Evolutionary conservation across 1,284 basidiomycete genomes (phyloP), one percentile per base, ranked within the genome.

Genomic region (Schizophyllum commune): DNA sequence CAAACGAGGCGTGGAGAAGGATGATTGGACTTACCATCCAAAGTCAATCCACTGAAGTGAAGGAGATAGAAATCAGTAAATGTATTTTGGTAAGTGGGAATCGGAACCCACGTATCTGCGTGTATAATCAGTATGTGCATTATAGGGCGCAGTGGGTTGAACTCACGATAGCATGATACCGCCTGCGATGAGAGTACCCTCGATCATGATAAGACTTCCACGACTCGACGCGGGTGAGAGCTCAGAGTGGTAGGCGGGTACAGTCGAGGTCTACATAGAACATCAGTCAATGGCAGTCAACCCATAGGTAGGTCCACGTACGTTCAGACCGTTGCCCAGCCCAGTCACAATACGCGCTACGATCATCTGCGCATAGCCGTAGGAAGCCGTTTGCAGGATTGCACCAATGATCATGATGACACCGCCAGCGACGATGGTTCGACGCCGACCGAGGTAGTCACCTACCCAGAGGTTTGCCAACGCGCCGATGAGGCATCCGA

Each of bases 101-200:
- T 15, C 32, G 47, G 65, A 55, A 68, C 68, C 63, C 63, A 75
- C 74, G 66, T 72, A 76, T 67, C 73, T 75, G 63, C 22, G 51
- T 4, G 55, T 4, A 19, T 11, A 13, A 52, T 57, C 20, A 62
- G 57, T 58, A 63, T 47, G 57, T 58, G 53, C 7, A 55, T 56
- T 19, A 27, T 34, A 21, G 51, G 59, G 3, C 17, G 15, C 51
- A 58, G 32, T 34, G 58, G 11, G 39, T 56, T 52, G 4, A 17
- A 80, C 83, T 73, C 64, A 84, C 81, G 83, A 83, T 62, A 88
- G 72, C 81, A 86, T 88, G 67, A 89, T 83, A 63, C 88, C 88
- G 66, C 86, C 84, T 2, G 85, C 83, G 61, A 89, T 88, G 2
- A 89, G 74, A 67, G 80, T 82, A 4, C 86, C 84, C 72, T 88